Evolutionary conservation across 2,329 filamentous ascomycete species (phyloP).

Genomic region (Claviceps purpurea): DNA sequence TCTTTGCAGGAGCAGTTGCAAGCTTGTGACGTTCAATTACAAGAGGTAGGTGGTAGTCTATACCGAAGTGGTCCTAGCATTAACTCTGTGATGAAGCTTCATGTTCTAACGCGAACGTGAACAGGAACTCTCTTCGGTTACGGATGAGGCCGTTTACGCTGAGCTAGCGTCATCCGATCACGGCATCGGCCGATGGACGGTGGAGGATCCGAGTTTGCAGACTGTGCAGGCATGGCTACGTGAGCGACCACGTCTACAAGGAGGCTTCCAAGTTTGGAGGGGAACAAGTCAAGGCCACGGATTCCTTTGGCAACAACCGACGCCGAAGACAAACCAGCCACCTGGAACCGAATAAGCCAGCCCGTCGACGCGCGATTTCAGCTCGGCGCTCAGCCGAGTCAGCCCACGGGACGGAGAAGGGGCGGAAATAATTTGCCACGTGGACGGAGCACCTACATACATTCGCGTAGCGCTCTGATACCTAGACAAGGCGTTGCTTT

Average conservation of each 20-base stretch:
- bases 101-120: not conserved
- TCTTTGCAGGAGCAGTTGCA: conserved; percentile 35
- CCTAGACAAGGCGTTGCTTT: not conserved
- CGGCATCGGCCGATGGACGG: conserved; percentile 45
- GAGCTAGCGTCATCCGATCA: conserved; percentile 41
- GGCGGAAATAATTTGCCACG: not conserved
- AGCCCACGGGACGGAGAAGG: not conserved
- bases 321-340: too few species aligned
- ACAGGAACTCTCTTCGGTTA: conserved; percentile 44
- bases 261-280: not conserved
- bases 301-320: too few species aligned
- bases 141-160: conserved; percentile 44
- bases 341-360: too few species aligned
- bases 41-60: conserved; percentile 34
- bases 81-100: not conserved
- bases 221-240: conserved; percentile 47
- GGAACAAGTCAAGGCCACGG: too few species aligned
- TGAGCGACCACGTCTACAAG: conserved; percentile 13
- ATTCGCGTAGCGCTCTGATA: not conserved
- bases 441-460: not conserved
- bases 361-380: too few species aligned
- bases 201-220: conserved; percentile 46
- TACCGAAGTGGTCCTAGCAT: not conserved
- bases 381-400: not conserved
- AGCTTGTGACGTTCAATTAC: conserved; percentile 42